phyloP scores from a whole-genome alignment of 768 basidiomycete species.

The Podaxis mareebaensis region DNA sequence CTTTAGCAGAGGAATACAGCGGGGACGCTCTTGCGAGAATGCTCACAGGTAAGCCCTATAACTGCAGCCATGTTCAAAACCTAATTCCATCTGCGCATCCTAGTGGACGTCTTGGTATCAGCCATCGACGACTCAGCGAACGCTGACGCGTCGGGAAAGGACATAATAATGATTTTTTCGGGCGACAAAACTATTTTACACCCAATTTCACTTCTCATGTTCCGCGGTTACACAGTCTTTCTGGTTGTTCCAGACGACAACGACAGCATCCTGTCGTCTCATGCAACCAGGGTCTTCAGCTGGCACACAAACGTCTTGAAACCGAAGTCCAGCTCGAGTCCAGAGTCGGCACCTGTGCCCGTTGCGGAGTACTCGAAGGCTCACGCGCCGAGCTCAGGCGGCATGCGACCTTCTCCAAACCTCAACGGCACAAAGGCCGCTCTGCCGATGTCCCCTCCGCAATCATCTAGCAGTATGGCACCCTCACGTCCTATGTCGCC shows the following conservation, averaged over 20 bases:
- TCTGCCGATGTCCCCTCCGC: background rate
- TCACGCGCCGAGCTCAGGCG: background rate
- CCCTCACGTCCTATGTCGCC: background rate
- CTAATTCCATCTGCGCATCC: background rate
- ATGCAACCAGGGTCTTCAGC: background rate
- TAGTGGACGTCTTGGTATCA: slow-evolving; percentile 6
- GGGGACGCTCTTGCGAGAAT: slow-evolving; percentile 1
- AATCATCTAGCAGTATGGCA: background rate
- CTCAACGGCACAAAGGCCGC: background rate
- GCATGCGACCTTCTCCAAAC: background rate
- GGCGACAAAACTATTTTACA: slow-evolving; percentile 7
- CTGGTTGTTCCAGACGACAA: background rate
- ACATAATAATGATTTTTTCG: slow-evolving; percentile 6
- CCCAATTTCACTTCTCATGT: slow-evolving; percentile 4
- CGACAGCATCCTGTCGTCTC: background rate
- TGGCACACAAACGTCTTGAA: slow-evolving; percentile 4
- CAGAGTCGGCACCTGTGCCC: background rate
- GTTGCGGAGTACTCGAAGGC: background rate
- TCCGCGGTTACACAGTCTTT: slow-evolving; percentile 1
- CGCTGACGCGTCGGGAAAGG: background rate
- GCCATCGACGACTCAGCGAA: slow-evolving; percentile 1
- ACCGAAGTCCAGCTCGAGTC: background rate
- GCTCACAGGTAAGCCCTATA: background rate
- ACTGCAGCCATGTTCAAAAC: background rate
- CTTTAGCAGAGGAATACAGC: slow-evolving; percentile 6